Evolutionary conservation across 129 eudicot species (phyloP).

Genomic region (Pulicaria dysenterica): DNA sequence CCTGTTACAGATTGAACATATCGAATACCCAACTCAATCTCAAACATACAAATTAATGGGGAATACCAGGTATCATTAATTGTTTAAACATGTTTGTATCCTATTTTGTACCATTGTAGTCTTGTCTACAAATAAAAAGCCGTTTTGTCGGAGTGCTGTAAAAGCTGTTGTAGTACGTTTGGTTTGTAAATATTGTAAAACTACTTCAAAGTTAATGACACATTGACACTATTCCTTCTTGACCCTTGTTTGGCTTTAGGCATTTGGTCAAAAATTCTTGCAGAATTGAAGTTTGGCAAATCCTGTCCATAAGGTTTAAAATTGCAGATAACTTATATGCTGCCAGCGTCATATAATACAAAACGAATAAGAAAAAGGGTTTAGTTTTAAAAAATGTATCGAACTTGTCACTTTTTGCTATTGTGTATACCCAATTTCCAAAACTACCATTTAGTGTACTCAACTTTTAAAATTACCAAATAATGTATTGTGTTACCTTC

Average conservation of each 20-base stretch:
- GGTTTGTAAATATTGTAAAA: constrained; percentile 14
- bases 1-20: not conserved
- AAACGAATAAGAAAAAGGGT: too few relatives aligned
- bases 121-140: constrained; percentile 21
- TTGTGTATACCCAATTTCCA: too few relatives aligned
- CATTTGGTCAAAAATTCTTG: not conserved
- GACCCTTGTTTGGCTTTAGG: constrained; percentile 3
- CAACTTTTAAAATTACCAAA: too few relatives aligned
- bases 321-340: too few relatives aligned
- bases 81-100: constrained; percentile 22
- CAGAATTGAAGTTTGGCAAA: not conserved
- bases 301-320: constrained; percentile 2
- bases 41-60: constrained; percentile 2
- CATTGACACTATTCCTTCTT: not conserved
- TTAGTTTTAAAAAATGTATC: too few relatives aligned
- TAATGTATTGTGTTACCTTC: too few relatives aligned
- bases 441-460: too few relatives aligned
- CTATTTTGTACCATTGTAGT: constrained; percentile 19
- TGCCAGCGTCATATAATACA: too few relatives aligned
- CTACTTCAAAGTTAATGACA: constrained; percentile 6
- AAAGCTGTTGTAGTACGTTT: constrained; percentile 23
- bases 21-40: not conserved
- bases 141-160: constrained; percentile 25
- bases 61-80: not conserved
- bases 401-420: too few relatives aligned